Evolutionary conservation across 257 asterid species (phyloP).

Genomic region (Voacanga thouarsii): DNA sequence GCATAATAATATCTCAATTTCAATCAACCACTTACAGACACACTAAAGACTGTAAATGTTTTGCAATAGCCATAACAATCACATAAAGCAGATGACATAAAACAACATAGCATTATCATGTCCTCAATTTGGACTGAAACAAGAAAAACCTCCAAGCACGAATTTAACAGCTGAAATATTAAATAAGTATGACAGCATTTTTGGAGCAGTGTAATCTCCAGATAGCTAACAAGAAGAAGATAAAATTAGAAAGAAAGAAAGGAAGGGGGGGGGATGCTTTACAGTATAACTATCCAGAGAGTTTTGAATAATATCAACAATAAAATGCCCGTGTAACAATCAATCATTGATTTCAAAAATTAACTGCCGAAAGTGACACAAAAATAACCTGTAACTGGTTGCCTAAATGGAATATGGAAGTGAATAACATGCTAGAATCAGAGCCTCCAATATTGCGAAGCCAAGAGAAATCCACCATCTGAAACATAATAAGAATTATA

Average conservation of each 20-base stretch:
- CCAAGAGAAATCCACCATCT: conserved; percentile 99
- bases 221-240: background rate
- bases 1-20: background rate
- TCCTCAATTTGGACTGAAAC: background rate
- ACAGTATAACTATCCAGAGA: no score
- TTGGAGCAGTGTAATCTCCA: background rate
- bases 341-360: background rate
- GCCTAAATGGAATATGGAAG: conserved; percentile 93
- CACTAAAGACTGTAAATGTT: no score
- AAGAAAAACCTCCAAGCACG: background rate
- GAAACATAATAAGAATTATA: conserved; percentile 39
- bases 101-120: background rate
- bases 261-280: no score
- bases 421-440: conserved; percentile 75
- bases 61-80: background rate
- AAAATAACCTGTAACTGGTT: conserved; percentile 75
- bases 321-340: background rate
- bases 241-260: no score
- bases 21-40: background rate
- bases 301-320: no score
- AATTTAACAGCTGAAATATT: background rate
- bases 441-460: conserved; percentile 75
- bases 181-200: background rate
- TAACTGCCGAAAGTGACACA: background rate
- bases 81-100: no score